Base-by-base conservation (phyloP, 208 protist species). In the Wallacemonas collosoma region DNA sequence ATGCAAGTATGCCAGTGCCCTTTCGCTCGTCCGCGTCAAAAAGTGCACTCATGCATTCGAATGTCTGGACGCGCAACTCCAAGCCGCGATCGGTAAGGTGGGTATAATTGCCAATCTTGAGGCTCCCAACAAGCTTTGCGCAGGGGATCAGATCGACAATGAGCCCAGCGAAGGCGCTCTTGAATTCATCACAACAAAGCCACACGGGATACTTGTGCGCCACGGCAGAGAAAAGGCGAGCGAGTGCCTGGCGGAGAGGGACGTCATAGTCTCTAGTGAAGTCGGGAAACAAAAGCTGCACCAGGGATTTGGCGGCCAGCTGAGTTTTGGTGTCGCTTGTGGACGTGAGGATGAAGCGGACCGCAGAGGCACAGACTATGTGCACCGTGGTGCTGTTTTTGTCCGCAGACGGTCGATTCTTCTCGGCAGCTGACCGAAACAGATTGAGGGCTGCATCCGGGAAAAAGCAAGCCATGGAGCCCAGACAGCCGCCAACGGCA, bases 31-130 rank as follows among this genome's bases (percentile, higher is more conserved):
- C 74, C 1, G 55, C 73, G 26, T 86, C 71, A 38, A 97, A 77
- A 36, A 98, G 71, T 17, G 86, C 90, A 50, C 95, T 90, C 79
- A 99, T 84, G 74, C 94, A 98, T 75, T 98, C 95, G 63, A 96
- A 98, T 1, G 96, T 93, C 39, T 92, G 85, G 78, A 98, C 98
- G 62, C 98, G 90, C 50, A 96, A 79, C 68, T 98, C 95, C 45
- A 98, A 80, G n/a, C 96, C 95, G 54, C 94, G 93, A 81, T 98
- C 96, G 9, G 95, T 83, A 14, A 91, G 80, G 80, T 98, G 97
- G 68, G 92, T 98, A 82, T 98, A 99, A 17, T 94, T 93, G 39
- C 94, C 97, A 48, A 99, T 77, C 56, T 97, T 76, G 58, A 99
- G 86, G 36, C 76, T 69, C 36, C 80, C 73, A 53, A 89, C 75